Conservation (phyloP, 805 yeast species). For the Metschnikowia santaceciliae region DNA sequence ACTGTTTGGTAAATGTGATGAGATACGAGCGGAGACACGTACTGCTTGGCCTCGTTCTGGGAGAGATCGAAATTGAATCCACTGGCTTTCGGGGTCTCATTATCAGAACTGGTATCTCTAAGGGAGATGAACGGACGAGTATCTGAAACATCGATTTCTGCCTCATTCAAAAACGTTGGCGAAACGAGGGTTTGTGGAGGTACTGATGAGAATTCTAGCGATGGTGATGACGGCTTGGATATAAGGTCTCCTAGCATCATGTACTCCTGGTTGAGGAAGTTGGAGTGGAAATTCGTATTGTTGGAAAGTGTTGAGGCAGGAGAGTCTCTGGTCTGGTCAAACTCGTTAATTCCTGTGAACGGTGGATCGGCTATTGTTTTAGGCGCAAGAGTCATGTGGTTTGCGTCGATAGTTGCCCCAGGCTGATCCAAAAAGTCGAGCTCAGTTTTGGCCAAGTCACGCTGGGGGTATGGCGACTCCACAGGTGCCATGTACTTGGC, state of each 20-base stretch:
- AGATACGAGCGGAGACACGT: slow-evolving; percentile 54
- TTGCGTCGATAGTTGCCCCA: not conserved
- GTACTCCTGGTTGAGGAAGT: slow-evolving; percentile 49
- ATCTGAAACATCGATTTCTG: slow-evolving; percentile 10
- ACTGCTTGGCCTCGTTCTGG: slow-evolving; percentile 28
- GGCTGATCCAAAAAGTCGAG: not conserved
- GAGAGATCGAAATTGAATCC: slow-evolving; percentile 13
- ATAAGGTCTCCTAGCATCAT: slow-evolving; percentile 48
- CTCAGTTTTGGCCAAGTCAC: not conserved
- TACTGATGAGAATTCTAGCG: slow-evolving; percentile 23
- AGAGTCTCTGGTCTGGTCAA: slow-evolving; percentile 3
- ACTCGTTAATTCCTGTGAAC: not conserved
- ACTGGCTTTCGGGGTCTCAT: slow-evolving; percentile 6
- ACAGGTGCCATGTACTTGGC: slow-evolving; percentile 34
- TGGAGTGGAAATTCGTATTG: slow-evolving; percentile 33
- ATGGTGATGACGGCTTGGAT: slow-evolving; percentile 39
- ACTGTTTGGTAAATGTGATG: slow-evolving; percentile 52
- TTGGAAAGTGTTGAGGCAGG: slow-evolving; percentile 14
- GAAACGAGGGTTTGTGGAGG: slow-evolving; percentile 10
- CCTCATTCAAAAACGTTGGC: slow-evolving; percentile 12
- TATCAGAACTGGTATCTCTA: slow-evolving; percentile 22
- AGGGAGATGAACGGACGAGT: slow-evolving; percentile 42
- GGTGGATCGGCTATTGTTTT: not conserved
- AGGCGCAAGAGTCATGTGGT: not conserved
- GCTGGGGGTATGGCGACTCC: not conserved